Percentiles rank a stretch among this genome's conserved stretches.
Conservation (phyloP, 345 rosid genomes). For the Corchorus olitorius region DNA sequence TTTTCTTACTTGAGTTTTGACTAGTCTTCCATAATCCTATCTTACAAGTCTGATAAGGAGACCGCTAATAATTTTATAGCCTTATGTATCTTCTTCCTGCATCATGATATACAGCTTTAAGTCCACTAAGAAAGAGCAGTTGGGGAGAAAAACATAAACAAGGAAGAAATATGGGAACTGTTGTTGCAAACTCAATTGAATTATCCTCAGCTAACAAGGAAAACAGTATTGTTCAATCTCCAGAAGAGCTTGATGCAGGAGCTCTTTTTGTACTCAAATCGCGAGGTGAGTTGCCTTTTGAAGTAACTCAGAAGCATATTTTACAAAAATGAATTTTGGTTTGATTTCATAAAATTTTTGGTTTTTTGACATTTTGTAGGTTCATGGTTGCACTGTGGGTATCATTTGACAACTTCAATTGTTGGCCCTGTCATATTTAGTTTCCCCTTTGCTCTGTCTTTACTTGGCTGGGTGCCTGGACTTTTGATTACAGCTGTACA, state of each 20-base stretch:
- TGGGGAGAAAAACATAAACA: no score
- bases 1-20: no score
- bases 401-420: slow-evolving; percentile 20
- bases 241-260: slow-evolving; percentile 42
- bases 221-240: slow-evolving; percentile 13
- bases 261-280: slow-evolving; percentile 45
- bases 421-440: slow-evolving; percentile 15
- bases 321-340: neutral
- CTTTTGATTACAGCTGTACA: neutral
- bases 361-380: neutral
- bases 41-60: no score
- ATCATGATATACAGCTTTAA: no score
- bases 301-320: no score
- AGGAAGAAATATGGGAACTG: slow-evolving; percentile 17
- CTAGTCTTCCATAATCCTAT: no score
- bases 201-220: slow-evolving; percentile 16
- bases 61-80: no score
- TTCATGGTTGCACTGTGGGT: slow-evolving; percentile 20
- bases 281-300: slow-evolving; percentile 15
- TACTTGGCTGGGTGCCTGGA: slow-evolving; percentile 19
- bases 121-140: no score
- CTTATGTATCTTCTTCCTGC: no score
- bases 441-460: slow-evolving; percentile 10
- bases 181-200: slow-evolving; percentile 23
- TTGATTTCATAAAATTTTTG: neutral